Conservation (phyloP, 169 alveolate species). For the Plasmodium inui region DNA sequence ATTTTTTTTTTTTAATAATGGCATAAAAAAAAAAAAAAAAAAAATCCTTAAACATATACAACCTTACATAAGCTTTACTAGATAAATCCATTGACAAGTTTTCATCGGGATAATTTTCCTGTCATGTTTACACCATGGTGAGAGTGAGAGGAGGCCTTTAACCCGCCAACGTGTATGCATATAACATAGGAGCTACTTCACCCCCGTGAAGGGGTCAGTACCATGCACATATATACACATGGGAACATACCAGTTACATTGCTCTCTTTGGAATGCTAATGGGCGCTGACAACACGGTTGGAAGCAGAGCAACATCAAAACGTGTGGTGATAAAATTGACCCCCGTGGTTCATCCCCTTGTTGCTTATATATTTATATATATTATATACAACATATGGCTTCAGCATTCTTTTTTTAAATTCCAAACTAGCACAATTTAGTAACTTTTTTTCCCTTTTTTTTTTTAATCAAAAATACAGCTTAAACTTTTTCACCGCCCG, state of each 20-base stretch:
- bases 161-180: neutral
- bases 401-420: neutral
- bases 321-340: neutral
- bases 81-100: neutral
- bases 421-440: slow-evolving; percentile 29
- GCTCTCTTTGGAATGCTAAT: neutral
- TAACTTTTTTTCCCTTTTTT: slow-evolving; percentile 2
- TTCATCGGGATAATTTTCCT: neutral
- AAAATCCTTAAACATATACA: neutral
- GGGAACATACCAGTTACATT: neutral
- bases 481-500: neutral
- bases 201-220: neutral
- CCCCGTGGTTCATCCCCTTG: neutral
- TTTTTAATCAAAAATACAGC: neutral
- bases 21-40: neutral
- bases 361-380: too few species aligned
- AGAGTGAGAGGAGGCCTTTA: neutral
- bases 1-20: neutral
- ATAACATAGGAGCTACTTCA: neutral
- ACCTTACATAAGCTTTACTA: slow-evolving; percentile 23
- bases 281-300: neutral
- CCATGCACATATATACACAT: neutral
- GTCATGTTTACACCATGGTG: neutral
- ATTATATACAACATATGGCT: neutral
- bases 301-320: neutral